Base-by-base conservation (phyloP, 2,329 filamentous ascomycete species). In the Pleomassaria siparia region DNA sequence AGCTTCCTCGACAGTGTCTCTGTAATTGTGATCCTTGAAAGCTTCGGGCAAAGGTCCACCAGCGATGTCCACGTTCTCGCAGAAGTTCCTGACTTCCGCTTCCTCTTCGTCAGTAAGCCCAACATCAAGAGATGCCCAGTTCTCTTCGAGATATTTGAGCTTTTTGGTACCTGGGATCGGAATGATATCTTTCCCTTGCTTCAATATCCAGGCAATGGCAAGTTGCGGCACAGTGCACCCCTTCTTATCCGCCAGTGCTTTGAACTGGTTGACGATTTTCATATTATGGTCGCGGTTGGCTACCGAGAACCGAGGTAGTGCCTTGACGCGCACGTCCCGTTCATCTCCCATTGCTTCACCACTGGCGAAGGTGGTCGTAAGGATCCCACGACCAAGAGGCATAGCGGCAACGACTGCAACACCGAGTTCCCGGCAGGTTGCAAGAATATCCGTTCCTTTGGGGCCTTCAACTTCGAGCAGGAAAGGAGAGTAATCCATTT, bases 141-240 rank as follows among this genome's bases (percentile, higher is more conserved):
- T 62, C 30, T 59, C 49, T 47, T 55, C 46, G 32, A 62, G 22
- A 30, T 55, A 49, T 21, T 47, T 46, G 3, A 58, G 29, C 33
- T 43, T 50, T 33, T 48, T 60, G 26, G 57, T 60, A 2, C 79
- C 79, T 0, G 78, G 78, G 47, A 80, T 86, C 0, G 84, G 80
- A 54, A 88, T 75, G 67, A 53, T 61, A 46, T 56, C 66, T 15
- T 79, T 78, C 73, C 75, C 64, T 39, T 69, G 65, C n/a, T 42
- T 46, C 43, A 64, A 11, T 32, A 67, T 18, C 62, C 63, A 68
- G 7, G 64, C 65, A 7, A 69, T 35, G 0, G 79, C 76, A 30
- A 88, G 60, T 61, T 88, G 84, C 0, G 74, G 74, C 0, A 79
- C 50, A 0, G 83, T 84, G 43, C 71, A 75, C 2, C 70, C 74